Evolutionary conservation across 805 yeast species (phyloP).

Genomic region (Wickerhamiella domercqiae): DNA sequence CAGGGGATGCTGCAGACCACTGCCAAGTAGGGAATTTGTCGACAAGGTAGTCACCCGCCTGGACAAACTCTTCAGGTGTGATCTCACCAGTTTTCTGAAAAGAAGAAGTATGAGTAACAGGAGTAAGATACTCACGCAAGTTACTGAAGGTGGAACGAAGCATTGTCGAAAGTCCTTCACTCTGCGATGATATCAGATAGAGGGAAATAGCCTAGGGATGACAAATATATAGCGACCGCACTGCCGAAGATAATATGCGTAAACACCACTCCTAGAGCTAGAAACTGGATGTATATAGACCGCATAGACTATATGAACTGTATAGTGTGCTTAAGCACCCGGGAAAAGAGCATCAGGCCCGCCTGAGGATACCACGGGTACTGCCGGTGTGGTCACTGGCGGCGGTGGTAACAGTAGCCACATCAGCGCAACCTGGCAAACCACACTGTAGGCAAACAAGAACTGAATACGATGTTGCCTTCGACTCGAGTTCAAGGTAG

Average conservation of each 20-base stretch:
- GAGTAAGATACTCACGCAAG: constrained; percentile 82
- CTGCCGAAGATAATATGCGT: no score
- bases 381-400: not conserved
- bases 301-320: no score
- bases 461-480: constrained; percentile 68
- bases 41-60: constrained; percentile 85
- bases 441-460: constrained; percentile 67
- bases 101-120: constrained; percentile 74
- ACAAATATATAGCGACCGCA: no score
- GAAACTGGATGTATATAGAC: no score
- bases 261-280: no score
- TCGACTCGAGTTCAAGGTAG: constrained; percentile 48
- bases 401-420: constrained; percentile 39
- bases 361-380: no score
- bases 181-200: no score
- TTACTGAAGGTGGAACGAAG: constrained; percentile 12
- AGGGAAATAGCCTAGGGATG: no score
- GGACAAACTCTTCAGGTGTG: constrained; percentile 88
- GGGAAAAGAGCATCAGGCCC: no score
- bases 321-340: no score
- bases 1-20: constrained; percentile 51
- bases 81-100: constrained; percentile 79
- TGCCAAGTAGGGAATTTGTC: constrained; percentile 94
- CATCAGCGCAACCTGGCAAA: constrained; percentile 60
- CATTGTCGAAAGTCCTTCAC: no score